Base-by-base conservation (phyloP, 257 asterid species). In the Coffea canephora region DNA sequence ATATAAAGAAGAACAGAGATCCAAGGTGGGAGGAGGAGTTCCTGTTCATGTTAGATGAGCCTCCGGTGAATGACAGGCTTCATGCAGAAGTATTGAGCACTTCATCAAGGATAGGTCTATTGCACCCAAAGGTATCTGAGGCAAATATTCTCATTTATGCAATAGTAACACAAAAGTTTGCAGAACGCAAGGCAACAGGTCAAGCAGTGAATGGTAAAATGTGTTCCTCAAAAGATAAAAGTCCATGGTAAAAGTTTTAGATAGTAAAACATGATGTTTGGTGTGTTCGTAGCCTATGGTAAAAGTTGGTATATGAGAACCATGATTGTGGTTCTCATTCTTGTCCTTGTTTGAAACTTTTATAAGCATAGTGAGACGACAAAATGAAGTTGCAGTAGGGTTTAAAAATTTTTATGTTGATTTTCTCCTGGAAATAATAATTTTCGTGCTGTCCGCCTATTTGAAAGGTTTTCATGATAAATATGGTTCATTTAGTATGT, bases 1-100 rank as follows among this genome's bases (percentile, higher is more conserved):
- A 96, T 83, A 48, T 92, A 69, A 94, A 94, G 94, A 96, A 96
- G 90, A 96, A 88, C 85, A 87, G 98, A 59, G 99, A 96, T 87
- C 99, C 99, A 73, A 91, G 98, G 82, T 94, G 98, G 99, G 97
- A 85, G 15, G 99, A 96, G 88, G 96, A 86, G 82, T 96, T 94
- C 83, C 80, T 88, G 9, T 96, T 94, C 87, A 66, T 83, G 84
- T 77, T 96, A 88, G 97, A 94, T 11, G 96, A 94, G 87, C 93
- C 98, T 78, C 99, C 99, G 8, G 46, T 83, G 77, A 91, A 89
- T 82, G 99, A 92, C 45, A 92, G 79, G 90, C 79, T 96, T 69
- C 98, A 89, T 52, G 86, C 92, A 71, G 97, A 94, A 86, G 99
- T 94, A 75, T 85, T 81, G 78, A 96, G 99, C 86, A 80, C 91